Conservation (phyloP, 345 rosid species). For the Noccaea caerulescens region DNA sequence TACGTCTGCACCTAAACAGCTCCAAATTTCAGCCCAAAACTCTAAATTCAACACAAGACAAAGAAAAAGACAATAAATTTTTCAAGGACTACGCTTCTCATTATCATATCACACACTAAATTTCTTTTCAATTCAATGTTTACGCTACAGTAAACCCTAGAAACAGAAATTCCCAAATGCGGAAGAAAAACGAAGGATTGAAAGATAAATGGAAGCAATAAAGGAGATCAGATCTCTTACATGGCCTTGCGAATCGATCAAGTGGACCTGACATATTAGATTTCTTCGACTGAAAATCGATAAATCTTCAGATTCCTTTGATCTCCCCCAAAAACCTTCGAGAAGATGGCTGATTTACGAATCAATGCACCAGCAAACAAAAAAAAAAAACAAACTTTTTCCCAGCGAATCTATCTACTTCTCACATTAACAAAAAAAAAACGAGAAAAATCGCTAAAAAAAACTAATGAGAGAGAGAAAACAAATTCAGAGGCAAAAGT, state of each 20-base stretch:
- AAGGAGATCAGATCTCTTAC: constrained; percentile 58
- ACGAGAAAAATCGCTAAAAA: constrained; percentile 23
- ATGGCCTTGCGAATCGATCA: constrained; percentile 95
- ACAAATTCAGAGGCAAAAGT: constrained; percentile 30
- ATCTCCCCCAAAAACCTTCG: constrained; percentile 15
- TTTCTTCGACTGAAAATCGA: constrained; percentile 11
- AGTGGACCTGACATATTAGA: constrained; percentile 91
- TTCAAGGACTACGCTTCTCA: not conserved
- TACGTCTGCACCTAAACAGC: constrained; percentile 9
- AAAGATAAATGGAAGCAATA: not conserved
- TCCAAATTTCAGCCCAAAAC: not conserved
- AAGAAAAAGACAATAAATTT: constrained; percentile 8
- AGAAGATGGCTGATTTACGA: constrained; percentile 42
- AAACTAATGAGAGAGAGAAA: not conserved
- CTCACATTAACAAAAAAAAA: constrained; percentile 29
- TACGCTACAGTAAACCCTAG: constrained; percentile 42
- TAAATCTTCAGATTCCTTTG: constrained; percentile 15
- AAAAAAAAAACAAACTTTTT: not conserved
- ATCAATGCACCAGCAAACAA: constrained; percentile 36
- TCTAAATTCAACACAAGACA: not conserved
- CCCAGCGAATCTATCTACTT: constrained; percentile 35
- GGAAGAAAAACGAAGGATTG: not conserved
- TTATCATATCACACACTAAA: not conserved
- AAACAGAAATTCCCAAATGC: not conserved
- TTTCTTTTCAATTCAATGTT: not conserved